Conservation (phyloP, 2,329 filamentous ascomycete genomes). For the Claviceps sp. region DNA sequence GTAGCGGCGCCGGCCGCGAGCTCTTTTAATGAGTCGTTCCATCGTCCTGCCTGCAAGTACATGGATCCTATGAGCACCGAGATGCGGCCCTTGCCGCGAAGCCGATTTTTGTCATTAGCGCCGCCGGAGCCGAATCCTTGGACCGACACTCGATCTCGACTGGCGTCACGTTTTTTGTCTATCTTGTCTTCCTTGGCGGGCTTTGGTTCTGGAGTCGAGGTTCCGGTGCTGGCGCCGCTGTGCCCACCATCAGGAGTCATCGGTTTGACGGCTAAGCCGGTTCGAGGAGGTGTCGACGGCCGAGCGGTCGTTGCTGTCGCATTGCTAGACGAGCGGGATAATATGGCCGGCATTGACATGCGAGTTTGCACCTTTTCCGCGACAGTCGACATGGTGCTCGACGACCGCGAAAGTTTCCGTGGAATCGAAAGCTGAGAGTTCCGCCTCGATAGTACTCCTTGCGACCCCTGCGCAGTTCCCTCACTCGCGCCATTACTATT, state of each 20-base stretch:
- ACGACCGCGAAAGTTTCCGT: slow-evolving; percentile 34
- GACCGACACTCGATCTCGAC: slow-evolving; percentile 45
- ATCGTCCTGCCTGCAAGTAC: slow-evolving; percentile 79
- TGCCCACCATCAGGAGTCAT: slow-evolving; percentile 35
- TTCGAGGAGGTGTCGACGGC: slow-evolving; percentile 37
- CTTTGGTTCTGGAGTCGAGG: slow-evolving; percentile 29
- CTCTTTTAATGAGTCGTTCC: slow-evolving; percentile 77
- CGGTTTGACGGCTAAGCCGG: slow-evolving; percentile 33
- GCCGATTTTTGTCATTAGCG: slow-evolving; percentile 62
- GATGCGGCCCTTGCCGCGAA: slow-evolving; percentile 67
- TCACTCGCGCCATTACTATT: slow-evolving; percentile 21
- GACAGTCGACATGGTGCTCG: slow-evolving; percentile 37
- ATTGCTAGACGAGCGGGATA: slow-evolving; percentile 26
- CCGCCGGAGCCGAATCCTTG: slow-evolving; percentile 61
- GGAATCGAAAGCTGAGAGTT: slow-evolving; percentile 41
- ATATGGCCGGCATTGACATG: slow-evolving; percentile 70
- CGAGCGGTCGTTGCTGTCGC: slow-evolving; percentile 35
- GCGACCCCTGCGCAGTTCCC: slow-evolving; percentile 7
- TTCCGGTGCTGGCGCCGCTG: slow-evolving; percentile 20
- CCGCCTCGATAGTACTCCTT: slow-evolving; percentile 29
- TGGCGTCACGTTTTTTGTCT: slow-evolving; percentile 34
- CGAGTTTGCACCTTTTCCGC: slow-evolving; percentile 49
- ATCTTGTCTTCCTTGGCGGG: slow-evolving; percentile 22
- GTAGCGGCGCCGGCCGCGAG: slow-evolving; percentile 66
- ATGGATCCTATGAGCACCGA: slow-evolving; percentile 71